Base-by-base conservation (phyloP, 768 basidiomycete genomes). In the Dacryopinax spathularia region DNA sequence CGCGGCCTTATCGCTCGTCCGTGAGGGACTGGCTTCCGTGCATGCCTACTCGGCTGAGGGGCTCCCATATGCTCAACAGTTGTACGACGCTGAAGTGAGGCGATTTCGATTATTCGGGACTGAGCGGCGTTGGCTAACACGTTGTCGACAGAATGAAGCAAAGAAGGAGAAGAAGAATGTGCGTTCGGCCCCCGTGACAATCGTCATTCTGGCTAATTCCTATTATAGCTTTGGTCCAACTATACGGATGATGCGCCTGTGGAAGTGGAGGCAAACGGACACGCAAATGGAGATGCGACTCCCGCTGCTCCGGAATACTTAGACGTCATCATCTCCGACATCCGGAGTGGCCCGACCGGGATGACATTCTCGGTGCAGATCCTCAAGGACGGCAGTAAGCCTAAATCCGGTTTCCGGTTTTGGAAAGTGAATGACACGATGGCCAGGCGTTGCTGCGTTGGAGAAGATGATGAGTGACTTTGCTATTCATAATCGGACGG, bases 401-500 rank as follows among this genome's bases (percentile, higher is more conserved):
- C 33, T 20, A 16, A 29, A 16, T 27, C 33, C 22, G 2, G 18
- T 16, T 15, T 7, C 60, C 27, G 39, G 27, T 29, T 41, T 22
- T 20, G 43, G 34, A 15, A 12, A 13, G 1, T 18, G 3, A 13
- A 41, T 34, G 43, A 60, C 15, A 60, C 36, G 12, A 7, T 22
- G 44, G 2, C 1, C 63, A 96, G 92, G 91, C 62, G 94, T 97
- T 65, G 89, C 89, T 10, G 85, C 87, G 4, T 79, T 99, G 64
- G 95, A 96, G 70, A 87, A 89, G 72, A 79, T 99, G 65, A 98
- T 98, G 95, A 80, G 79, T 61, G 93, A 98, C 65, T 96, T 99
- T 70, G 88, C 91, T 5, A 70, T 88, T 34, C 85, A 94, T 73
- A 91, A 98, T 75, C 82, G 83, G 44, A 81, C 83, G 41, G 80